Conservation (phyloP, 2,329 filamentous ascomycete species). For the Ascochyta rabiei region DNA sequence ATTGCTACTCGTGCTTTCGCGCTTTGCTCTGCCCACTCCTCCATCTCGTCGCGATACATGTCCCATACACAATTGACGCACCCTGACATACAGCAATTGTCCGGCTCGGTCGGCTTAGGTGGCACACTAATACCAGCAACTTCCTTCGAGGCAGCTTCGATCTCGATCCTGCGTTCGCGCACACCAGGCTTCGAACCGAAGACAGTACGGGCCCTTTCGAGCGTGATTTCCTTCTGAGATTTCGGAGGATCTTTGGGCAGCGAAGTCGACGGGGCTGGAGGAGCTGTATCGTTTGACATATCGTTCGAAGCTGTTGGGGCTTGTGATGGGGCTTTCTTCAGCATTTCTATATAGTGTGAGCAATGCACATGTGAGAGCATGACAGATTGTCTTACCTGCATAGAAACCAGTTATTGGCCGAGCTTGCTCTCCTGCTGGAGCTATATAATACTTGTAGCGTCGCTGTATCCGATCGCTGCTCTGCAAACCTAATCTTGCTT, state of each 20-base stretch:
- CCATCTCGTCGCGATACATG: slow-evolving; percentile 85
- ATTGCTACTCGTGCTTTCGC: slow-evolving; percentile 66
- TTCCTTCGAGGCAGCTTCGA: slow-evolving; percentile 64
- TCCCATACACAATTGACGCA: slow-evolving; percentile 99
- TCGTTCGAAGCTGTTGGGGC: slow-evolving; percentile 38
- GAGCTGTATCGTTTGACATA: slow-evolving; percentile 40
- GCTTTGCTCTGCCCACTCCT: slow-evolving; percentile 77
- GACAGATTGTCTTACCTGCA: slow-evolving; percentile 29
- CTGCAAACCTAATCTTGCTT: slow-evolving; percentile 35
- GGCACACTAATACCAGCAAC: slow-evolving; percentile 84
- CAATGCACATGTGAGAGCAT: background rate
- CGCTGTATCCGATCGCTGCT: slow-evolving; percentile 44
- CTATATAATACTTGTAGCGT: slow-evolving; percentile 45
- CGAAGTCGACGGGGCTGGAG: slow-evolving; percentile 30
- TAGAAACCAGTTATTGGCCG: slow-evolving; percentile 48
- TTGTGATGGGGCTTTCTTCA: slow-evolving; percentile 38
- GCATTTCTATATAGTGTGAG: slow-evolving; percentile 44
- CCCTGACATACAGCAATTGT: slow-evolving; percentile 99
- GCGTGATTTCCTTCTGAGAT: slow-evolving; percentile 60
- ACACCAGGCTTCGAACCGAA: slow-evolving; percentile 82
- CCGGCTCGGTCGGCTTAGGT: slow-evolving; percentile 83
- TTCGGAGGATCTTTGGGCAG: slow-evolving; percentile 49
- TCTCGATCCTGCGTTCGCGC: slow-evolving; percentile 70
- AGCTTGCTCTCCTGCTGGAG: slow-evolving; percentile 46
- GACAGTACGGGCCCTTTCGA: slow-evolving; percentile 68